Base-by-base conservation (phyloP, 768 basidiomycete genomes). In the Saitozyma podzolica region DNA sequence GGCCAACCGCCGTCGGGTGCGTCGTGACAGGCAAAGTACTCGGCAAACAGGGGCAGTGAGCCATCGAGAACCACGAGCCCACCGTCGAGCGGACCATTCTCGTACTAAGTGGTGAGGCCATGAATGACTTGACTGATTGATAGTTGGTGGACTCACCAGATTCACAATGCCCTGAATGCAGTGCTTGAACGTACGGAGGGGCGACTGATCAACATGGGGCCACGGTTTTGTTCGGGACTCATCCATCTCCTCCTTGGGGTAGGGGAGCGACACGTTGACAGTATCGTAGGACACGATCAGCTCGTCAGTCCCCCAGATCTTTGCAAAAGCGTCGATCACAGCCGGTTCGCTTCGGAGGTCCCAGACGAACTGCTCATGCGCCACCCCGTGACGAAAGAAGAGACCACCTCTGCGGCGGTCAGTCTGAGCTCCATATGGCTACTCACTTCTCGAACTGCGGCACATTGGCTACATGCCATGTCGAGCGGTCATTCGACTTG, bases 81-180 rank as follows among this genome's bases (percentile, higher is more conserved):
- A 17, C 76, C 76, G 54, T 77, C 76, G 11, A 73, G 50, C 8
- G 66, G 66, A 17, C 74, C 76, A 52, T 67, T 67, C 9, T 62
- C 60, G 6, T 29, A 5, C 29, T 29, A 29, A 29, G 29, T 29
- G 29, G 29, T 29, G 29, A 29, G 29, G 29, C 29, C 29, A 29
- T 29, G 29, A 29, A 29, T 29, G 29, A 29, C 29, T 29, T 29
- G 29, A 2, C 29, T 29, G 29, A 29, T 29, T 29, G 29, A 29
- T 29, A 5, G 2, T 29, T 29, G 29, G 29, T 29, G 29, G 29
- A 29, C 29, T 29, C 29, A 53, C 37, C 20, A 76, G 56, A 52
- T 76, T 76, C 54, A 65, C 66, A 29, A 76, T 65, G 17, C 74
- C 72, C 47, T 71, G 66, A 2, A 66, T 47, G 51, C 60, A 64